phyloP scores from a whole-genome alignment of 2,329 filamentous ascomycete species.

The Botryotinia narcissicola region DNA sequence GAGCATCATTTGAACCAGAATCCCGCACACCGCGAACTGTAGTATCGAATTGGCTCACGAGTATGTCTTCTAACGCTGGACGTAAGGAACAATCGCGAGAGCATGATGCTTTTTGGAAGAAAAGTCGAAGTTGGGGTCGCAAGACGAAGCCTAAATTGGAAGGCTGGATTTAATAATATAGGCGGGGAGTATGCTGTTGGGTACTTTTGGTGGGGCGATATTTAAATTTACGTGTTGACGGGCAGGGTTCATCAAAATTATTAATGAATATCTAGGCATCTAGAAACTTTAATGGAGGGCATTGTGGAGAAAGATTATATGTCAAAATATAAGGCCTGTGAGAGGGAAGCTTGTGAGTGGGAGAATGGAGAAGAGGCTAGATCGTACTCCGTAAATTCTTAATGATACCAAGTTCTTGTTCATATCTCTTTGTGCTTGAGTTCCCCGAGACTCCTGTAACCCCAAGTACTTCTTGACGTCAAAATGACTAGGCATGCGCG shows the following conservation, averaged over 20 bases:
- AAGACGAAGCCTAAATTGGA: slow-evolving; percentile 9
- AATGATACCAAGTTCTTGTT: background rate
- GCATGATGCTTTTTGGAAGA: slow-evolving; percentile 5
- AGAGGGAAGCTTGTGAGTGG: background rate
- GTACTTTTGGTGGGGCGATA: background rate
- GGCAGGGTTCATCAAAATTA: background rate
- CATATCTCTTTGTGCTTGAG: background rate
- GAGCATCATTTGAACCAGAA: slow-evolving; percentile 15
- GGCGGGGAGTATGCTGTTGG: background rate
- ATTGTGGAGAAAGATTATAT: background rate
- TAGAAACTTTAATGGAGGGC: background rate
- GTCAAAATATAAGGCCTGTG: background rate
- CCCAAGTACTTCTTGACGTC: background rate
- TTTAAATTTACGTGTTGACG: background rate
- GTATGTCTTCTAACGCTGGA: slow-evolving; percentile 13
- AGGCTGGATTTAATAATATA: background rate
- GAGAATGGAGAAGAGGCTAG: background rate
- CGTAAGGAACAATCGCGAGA: slow-evolving; percentile 8
- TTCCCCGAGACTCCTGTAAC: background rate
- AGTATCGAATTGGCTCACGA: slow-evolving; percentile 15
- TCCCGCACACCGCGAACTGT: slow-evolving; percentile 16
- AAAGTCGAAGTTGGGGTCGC: slow-evolving; percentile 14
- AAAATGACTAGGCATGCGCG: background rate
- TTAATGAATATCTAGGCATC: background rate
- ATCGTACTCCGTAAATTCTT: background rate